Conservation (phyloP, 192 early-diverging fungal species). For the Kappamyces sp. region DNA sequence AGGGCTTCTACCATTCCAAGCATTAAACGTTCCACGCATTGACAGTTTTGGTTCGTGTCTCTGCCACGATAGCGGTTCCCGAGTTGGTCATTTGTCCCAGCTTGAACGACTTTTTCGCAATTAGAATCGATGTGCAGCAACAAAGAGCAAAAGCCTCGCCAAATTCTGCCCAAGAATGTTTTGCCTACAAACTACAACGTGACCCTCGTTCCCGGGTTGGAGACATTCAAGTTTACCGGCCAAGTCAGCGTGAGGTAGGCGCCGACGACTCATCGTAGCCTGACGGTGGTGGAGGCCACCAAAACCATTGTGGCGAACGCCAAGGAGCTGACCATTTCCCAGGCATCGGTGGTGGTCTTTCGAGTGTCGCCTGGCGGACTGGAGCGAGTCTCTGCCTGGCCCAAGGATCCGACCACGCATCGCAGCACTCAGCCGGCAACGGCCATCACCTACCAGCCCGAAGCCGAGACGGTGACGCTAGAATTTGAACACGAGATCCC, state of each 20-base stretch:
- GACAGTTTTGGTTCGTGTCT: too few species aligned
- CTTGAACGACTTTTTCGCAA: too few species aligned
- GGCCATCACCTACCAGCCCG: constrained; percentile 35
- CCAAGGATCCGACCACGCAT: constrained; percentile 1
- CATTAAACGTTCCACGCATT: too few species aligned
- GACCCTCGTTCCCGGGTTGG: constrained; percentile 71
- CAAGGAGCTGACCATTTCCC: constrained; percentile 31
- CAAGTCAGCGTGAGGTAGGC: constrained; percentile 65
- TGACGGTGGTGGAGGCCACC: constrained; percentile 22
- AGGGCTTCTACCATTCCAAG: too few species aligned
- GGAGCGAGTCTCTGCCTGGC: constrained; percentile 4
- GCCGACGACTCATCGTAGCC: neutral
- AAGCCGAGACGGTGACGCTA: constrained; percentile 41
- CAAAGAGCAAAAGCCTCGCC: constrained; percentile 17
- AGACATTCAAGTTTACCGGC: constrained; percentile 74
- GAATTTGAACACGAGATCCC: constrained; percentile 23
- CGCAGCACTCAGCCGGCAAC: constrained; percentile 34
- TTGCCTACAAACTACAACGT: constrained; percentile 80
- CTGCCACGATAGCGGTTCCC: too few species aligned
- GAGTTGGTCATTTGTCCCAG: too few species aligned
- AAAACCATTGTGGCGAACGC: constrained; percentile 33
- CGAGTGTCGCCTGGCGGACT: constrained; percentile 13
- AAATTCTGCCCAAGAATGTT: constrained; percentile 82
- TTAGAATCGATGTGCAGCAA: too few species aligned
- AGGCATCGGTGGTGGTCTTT: constrained; percentile 23